phyloP scores from a whole-genome alignment of 129 eudicot species.

The Arctium lappa region DNA sequence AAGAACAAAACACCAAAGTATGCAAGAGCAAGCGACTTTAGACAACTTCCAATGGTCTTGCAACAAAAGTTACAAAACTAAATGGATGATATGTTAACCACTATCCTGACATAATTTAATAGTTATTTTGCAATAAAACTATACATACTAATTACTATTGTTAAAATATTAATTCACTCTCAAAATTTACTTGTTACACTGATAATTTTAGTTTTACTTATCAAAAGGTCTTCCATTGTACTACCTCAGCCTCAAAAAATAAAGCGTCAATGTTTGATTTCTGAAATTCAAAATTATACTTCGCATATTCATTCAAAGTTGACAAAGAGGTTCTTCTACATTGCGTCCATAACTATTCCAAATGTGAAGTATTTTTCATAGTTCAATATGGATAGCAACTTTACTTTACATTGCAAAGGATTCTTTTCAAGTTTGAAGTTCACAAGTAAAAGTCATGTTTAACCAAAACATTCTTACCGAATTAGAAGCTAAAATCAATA shows the following conservation, averaged over 20 bases:
- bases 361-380: not conserved
- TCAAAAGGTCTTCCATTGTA: constrained; percentile 14
- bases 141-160: not conserved
- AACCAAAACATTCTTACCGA: not conserved
- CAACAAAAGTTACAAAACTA: not conserved
- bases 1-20: not conserved
- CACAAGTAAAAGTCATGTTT: not conserved
- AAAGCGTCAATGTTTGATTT: not conserved
- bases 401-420: not conserved
- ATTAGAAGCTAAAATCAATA: not conserved
- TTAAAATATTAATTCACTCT: not conserved
- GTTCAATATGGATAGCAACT: not conserved
- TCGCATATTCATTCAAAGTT: not conserved
- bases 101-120: not conserved
- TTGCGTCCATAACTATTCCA: not conserved
- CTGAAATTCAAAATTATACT: not conserved
- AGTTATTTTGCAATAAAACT: not conserved
- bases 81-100: not conserved
- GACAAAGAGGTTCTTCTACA: not conserved
- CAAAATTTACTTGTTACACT: not conserved
- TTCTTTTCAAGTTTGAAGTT: not conserved
- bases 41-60: constrained; percentile 8
- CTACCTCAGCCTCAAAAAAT: not conserved
- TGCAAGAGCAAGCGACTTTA: not conserved
- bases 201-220: not conserved